Evolutionary conservation across 73 alveolate species (phyloP), one percentile per base, ranked within the genome.

Genomic region (Tetrahymena thermophila): DNA sequence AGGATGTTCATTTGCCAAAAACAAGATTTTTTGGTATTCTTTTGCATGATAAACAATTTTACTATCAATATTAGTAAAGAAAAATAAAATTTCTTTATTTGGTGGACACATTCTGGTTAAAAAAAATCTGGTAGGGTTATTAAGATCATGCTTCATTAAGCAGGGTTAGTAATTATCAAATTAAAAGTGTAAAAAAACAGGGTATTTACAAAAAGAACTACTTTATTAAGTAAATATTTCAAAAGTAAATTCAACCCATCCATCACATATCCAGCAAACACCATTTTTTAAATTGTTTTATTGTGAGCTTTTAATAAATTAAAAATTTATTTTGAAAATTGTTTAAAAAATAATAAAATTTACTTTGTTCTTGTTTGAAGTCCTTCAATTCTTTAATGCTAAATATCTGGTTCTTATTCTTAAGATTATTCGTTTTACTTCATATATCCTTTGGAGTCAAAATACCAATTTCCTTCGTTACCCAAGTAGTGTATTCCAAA

Each of bases 61-160:
- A 43, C 83, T 44, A 34, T 55, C 37, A 38, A 95, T 94, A 95
- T 95, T 85, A 55, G 95, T 85, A 43, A 95, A 95, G 94, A 95
- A 95, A 50, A 85, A 95, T 89, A 28, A 16, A 28, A 95, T 56
- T 35, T 85, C 37, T 55, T 71, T 85, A 93, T 95, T 95, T 10
- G 97, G 97, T 31, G 97, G 97, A 35, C 95, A 85, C 97, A 95
- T 95, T 95, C 97, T 95, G 19, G 28, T 43, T 34, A 95, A 85
- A 34, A 35, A 28, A 38, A 95, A 95, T 85, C 42, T 71, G 31
- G 1, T 7, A 19, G 89, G 23, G 11, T 71, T 71, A 23, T 85
- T 21, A 40, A 25, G 35, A 85, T 89, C 95, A 42, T 35, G 28
- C 14, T 85, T 85, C 97, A 95, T 95, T 10, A 95, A 35, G 40